Evolutionary conservation across 768 basidiomycete genomes (phyloP).

Genomic region (Pulveroboletus sp.): DNA sequence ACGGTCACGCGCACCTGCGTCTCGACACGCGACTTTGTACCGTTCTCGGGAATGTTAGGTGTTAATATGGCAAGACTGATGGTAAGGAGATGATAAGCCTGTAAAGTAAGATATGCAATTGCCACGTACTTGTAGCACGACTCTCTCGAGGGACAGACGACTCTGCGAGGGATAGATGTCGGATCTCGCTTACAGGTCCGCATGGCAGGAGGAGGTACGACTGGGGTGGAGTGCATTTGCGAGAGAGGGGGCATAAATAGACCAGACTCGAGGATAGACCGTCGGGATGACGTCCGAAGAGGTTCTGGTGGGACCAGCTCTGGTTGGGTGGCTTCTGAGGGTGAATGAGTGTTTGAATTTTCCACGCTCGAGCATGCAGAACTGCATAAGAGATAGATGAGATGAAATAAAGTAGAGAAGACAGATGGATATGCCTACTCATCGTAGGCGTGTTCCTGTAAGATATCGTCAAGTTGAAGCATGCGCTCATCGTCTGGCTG

Average conservation of each 20-base stretch:
- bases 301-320: conserved; percentile 28
- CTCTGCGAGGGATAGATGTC: conserved; percentile 46
- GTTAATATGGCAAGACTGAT: conserved; percentile 74
- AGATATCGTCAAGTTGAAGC: conserved; percentile 66
- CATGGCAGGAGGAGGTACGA: conserved; percentile 62
- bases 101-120: conserved; percentile 1
- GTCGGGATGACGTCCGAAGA: conserved; percentile 31
- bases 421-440: conserved; percentile 46
- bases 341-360: conserved; percentile 8
- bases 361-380: conserved; percentile 21
- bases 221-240: conserved; percentile 50
- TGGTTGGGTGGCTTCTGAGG: conserved; percentile 33
- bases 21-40: conserved; percentile 91
- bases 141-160: conserved; percentile 70
- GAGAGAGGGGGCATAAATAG: conserved; percentile 33
- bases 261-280: conserved; percentile 24
- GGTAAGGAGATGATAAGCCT: conserved; percentile 15
- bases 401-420: conserved; percentile 1
- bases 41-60: conserved; percentile 75
- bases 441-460: conserved; percentile 70
- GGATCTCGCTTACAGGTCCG: conserved; percentile 53
- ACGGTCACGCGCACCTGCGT: conserved; percentile 87
- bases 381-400: conserved; percentile 7
- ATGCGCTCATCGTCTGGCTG: conserved; percentile 53
- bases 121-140: conserved; percentile 67